Conservation (phyloP, 306 rosid species). For the Pyrus pyrifolia region DNA sequence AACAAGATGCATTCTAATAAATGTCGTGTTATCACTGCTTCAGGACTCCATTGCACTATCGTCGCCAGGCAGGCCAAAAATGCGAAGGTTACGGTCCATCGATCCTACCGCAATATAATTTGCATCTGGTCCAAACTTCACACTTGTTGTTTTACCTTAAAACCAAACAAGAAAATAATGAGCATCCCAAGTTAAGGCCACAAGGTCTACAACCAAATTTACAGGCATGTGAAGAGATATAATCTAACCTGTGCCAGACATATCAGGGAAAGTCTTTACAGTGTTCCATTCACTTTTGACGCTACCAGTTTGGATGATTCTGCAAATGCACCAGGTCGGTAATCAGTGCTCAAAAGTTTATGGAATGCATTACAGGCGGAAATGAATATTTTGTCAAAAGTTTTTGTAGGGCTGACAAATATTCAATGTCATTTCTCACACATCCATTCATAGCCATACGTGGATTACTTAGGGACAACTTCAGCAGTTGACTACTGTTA, state of each 20-base stretch:
- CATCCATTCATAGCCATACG: neutral
- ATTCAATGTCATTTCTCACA: neutral
- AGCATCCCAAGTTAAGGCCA: neutral
- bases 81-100: conserved; percentile 89
- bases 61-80: conserved; percentile 68
- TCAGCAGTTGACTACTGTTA: neutral
- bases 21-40: neutral
- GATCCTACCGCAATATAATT: conserved; percentile 85
- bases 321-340: conserved; percentile 35
- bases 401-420: neutral
- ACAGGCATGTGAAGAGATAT: neutral
- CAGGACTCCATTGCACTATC: conserved; percentile 38
- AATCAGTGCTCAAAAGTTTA: conserved; percentile 18
- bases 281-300: conserved; percentile 96
- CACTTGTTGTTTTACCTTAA: conserved; percentile 65
- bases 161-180: neutral
- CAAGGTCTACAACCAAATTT: neutral
- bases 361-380: neutral
- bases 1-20: neutral
- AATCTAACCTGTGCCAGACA: conserved; percentile 98
- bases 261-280: conserved; percentile 84
- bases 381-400: neutral
- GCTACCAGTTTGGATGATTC: conserved; percentile 89
- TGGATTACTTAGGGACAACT: neutral
- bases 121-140: conserved; percentile 83